Evolutionary conservation across 176 grass and related monocot genomes (phyloP), one percentile per base, ranked within the genome.

Genomic region (Eleusine coracana): DNA sequence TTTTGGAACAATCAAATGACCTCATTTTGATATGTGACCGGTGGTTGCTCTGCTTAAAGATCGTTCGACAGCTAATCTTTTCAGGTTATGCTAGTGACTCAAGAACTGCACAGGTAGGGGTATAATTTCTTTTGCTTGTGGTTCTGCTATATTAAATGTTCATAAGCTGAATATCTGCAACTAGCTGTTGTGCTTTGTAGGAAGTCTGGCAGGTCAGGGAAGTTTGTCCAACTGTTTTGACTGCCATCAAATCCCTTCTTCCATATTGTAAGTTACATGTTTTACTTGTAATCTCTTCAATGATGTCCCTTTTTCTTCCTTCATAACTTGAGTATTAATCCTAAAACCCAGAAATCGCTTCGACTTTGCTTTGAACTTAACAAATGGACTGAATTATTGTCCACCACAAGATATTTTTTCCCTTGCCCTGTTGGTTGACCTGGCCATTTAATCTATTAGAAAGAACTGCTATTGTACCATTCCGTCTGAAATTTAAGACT

Each of bases 131-230:
- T 80, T 67, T 71, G 2, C 12, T 62, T 54, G 66, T 41, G 44
- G 23, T 71, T 50, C 74, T 70, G 61, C 52, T 44, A 56, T 63
- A 45, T 51, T 60, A 36, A 7, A 74, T 88, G 56, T 76, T 82
- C 52, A 83, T 85, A 58, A 12, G 14, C 45, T 79, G 79, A 74
- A 76, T 66, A 87, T 31, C 21, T 60, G 70, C 51, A 84, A 63
- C 23, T 77, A 87, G 3, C 36, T 79, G 18, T 80, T 64, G 14
- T 77, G 40, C 60, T 75, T 73, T 87, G 85, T 80, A 99, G 96
- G 96, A 96, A 82, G 80, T 99, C 76, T 89, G 87, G 87, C 91
- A 96, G 77, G 89, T 99, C 77, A 99, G 94, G 86, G 96, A 99
- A 93, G 96, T 99, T 68, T 99, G 93, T 85, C 96, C 96, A 70